These are phyloP conservation scores for Zygosaccharomyces kombuchaensis DNA, from an alignment of 805 yeast species.

Conservation along the genomic window DNA sequence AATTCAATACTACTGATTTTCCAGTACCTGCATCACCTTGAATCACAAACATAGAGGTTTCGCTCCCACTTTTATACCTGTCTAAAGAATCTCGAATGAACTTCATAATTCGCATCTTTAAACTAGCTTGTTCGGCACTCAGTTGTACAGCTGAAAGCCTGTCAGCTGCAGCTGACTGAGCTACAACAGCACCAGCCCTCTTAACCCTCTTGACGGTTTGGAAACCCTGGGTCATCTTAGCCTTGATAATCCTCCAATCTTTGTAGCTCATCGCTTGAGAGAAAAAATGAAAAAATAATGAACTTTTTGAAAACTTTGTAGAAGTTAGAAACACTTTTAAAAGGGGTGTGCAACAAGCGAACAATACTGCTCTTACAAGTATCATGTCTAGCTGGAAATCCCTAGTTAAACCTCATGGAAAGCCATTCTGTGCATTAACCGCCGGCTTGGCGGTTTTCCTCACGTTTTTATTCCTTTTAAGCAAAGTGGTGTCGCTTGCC, in stretches of 20 bases:
- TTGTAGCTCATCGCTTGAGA: background rate
- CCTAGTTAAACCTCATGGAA: constrained; percentile 19
- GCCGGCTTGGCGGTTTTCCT: constrained; percentile 58
- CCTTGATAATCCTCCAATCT: background rate
- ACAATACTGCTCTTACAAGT: background rate
- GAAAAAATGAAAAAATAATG: background rate
- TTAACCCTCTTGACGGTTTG: constrained; percentile 8
- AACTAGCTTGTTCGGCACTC: constrained; percentile 36
- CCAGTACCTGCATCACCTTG: constrained; percentile 51
- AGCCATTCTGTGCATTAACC: constrained; percentile 55
- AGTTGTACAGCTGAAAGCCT: constrained; percentile 36
- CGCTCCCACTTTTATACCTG: constrained; percentile 11
- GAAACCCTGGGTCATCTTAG: constrained; percentile 12
- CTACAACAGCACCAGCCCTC: constrained; percentile 3
- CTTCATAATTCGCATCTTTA: constrained; percentile 31
- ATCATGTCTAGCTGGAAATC: constrained; percentile 10
- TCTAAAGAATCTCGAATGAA: constrained; percentile 31
- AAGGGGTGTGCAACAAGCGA: background rate
- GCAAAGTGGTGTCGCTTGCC: constrained; percentile 12
- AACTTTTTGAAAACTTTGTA: background rate
- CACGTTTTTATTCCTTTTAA: constrained; percentile 40
- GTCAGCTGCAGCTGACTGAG: constrained; percentile 32
- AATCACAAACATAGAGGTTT: constrained; percentile 39
- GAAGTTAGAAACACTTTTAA: background rate
- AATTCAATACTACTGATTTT: constrained; percentile 41